Conservation (phyloP, 2,329 filamentous ascomycete genomes). For the Lecanicillium sp. region DNA sequence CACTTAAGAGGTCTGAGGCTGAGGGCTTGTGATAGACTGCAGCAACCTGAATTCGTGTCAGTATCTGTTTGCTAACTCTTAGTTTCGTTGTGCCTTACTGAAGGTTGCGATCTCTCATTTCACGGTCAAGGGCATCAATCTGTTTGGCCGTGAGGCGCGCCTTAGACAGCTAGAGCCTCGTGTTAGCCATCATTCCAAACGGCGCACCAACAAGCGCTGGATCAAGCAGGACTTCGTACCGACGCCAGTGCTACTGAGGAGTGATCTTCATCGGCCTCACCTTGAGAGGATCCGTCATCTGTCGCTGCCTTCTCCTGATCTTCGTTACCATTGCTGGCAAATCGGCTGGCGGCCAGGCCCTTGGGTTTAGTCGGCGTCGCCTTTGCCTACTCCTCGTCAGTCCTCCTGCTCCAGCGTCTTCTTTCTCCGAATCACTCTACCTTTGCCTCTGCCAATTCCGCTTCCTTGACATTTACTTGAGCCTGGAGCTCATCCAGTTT, state of each 20-base stretch:
- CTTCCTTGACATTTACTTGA: slow-evolving; percentile 56
- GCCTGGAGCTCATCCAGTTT: slow-evolving; percentile 46
- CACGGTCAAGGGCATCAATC: slow-evolving; percentile 48
- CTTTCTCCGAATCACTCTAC: slow-evolving; percentile 29
- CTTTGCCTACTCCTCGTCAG: slow-evolving; percentile 34
- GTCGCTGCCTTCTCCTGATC: slow-evolving; percentile 25
- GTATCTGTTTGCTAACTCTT: neutral
- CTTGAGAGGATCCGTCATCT: slow-evolving; percentile 41
- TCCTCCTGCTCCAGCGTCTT: too few species aligned
- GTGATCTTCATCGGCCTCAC: slow-evolving; percentile 56
- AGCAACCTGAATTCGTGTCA: slow-evolving; percentile 14
- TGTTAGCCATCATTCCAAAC: slow-evolving; percentile 13
- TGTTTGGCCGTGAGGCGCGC: slow-evolving; percentile 41
- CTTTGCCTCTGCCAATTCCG: slow-evolving; percentile 56
- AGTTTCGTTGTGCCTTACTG: slow-evolving; percentile 26
- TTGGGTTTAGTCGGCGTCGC: slow-evolving; percentile 38
- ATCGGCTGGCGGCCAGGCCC: slow-evolving; percentile 50
- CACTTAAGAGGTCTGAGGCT: slow-evolving; percentile 9
- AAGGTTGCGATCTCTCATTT: slow-evolving; percentile 51
- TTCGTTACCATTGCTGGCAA: slow-evolving; percentile 37
- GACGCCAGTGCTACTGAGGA: slow-evolving; percentile 60
- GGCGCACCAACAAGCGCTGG: slow-evolving; percentile 25
- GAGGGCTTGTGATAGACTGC: slow-evolving; percentile 18
- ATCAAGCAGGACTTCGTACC: slow-evolving; percentile 52
- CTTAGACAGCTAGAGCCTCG: slow-evolving; percentile 36